phyloP scores from a whole-genome alignment of 495 filamentous ascomycete species.

The Niebla homalea region DNA sequence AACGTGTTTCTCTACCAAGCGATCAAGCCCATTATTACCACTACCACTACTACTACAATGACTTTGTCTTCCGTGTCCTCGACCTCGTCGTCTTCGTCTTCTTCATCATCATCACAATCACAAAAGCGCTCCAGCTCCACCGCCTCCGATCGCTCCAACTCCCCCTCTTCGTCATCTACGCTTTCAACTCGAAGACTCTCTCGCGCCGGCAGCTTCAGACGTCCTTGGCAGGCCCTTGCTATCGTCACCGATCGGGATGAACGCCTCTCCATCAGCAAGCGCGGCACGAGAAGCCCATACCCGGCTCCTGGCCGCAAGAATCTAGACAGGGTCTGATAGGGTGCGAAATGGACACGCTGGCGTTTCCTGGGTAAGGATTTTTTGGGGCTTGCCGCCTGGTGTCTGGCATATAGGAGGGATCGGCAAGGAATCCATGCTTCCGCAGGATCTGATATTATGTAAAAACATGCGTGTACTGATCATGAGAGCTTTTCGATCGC shows the following conservation, averaged over 20 bases:
- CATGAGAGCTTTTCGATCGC: no score
- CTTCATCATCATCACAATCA: background rate
- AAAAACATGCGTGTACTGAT: no score
- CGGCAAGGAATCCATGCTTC: no score
- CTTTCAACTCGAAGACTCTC: slow-evolving; percentile 3
- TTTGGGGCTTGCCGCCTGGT: no score
- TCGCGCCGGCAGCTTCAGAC: slow-evolving; percentile 2
- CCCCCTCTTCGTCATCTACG: background rate
- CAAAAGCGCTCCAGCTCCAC: slow-evolving; percentile 5
- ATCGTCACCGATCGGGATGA: slow-evolving; percentile 10
- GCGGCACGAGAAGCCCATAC: slow-evolving; percentile 9
- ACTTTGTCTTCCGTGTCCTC: background rate
- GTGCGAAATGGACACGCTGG: background rate
- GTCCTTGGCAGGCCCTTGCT: slow-evolving; percentile 12
- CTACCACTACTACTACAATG: no score
- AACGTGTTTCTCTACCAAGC: no score
- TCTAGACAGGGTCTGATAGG: slow-evolving; percentile 8
- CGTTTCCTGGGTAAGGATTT: no score
- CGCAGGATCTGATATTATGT: background rate
- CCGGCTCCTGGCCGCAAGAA: slow-evolving; percentile 10
- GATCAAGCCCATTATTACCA: no score
- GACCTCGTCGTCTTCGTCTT: background rate
- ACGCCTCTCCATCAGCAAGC: background rate
- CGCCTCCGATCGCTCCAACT: slow-evolving; percentile 2
- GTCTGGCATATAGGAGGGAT: no score